Base-by-base conservation (phyloP, 768 basidiomycete genomes). In the Boletus reticulatus region DNA sequence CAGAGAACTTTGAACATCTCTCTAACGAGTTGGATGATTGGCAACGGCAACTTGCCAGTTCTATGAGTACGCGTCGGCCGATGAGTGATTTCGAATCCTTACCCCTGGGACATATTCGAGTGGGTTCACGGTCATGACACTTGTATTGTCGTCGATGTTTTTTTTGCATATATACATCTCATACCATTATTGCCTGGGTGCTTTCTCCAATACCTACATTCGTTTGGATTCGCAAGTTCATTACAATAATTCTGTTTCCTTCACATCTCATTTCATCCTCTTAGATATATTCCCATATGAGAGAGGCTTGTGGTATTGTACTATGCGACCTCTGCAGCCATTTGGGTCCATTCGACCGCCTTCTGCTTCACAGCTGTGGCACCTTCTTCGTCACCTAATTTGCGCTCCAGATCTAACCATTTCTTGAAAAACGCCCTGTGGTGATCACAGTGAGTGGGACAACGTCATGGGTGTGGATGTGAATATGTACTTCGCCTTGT, bases 381-480 rank as follows among this genome's bases (percentile, higher is more conserved):
- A 19, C 94, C 94, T 42, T 87, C 86, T 56, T 89, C 92, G 63
- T 97, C 92, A 5, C 96, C 97, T 55, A 94, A 74, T 61, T 84
- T 82, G 62, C 83, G 84, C 71, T 98, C 97, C 38, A 97, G 73
- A 56, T 87, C 87, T 32, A 98, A 78, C 92, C 95, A 97, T 72
- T 98, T 98, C 75, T 99, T 99, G 83, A 99, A 98, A 73, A 98
- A 88, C 29, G 87, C 84, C 74, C 92, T 94, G 29, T 55, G 22
- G 55, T 48, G 55, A 53, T 62, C 61, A 12, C 12, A 61, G 51
- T 63, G 51, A 63, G 56, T 31, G 24, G 14, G 16, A 53, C 20
- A 19, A 16, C 14, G 16, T 17, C 17, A 20, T 3, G 19, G 32
- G n/a, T 8, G 20, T 7, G n/a, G 24, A 31, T 43, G 36, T 4